Percentiles rank a stretch among this genome's conserved stretches.
These are phyloP conservation scores for Penicillium italicum DNA, from an alignment of 2,329 filamentous ascomycete species.

Conservation along the genomic window DNA sequence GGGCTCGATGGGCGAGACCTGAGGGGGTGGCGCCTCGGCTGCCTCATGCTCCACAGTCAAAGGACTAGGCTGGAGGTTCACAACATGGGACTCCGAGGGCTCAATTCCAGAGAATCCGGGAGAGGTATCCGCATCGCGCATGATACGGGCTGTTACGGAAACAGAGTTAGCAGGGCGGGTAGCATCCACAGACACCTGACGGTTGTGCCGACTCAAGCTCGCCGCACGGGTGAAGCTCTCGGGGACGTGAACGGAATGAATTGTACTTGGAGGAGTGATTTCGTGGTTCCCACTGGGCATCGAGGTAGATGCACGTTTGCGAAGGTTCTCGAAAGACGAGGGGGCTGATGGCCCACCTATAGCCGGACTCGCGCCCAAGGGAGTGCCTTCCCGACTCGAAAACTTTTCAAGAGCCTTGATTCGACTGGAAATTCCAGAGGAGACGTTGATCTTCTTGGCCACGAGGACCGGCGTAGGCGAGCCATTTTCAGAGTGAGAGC, in stretches of 20 bases:
- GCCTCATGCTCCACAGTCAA: constrained; percentile 64
- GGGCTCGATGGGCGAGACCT: constrained; percentile 17
- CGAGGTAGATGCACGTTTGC: constrained; percentile 42
- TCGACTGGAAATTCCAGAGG: constrained; percentile 85
- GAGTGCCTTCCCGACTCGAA: constrained; percentile 47
- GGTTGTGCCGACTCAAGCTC: constrained; percentile 30
- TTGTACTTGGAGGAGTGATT: constrained; percentile 22
- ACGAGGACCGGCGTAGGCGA: constrained; percentile 47
- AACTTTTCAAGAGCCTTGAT: constrained; percentile 91
- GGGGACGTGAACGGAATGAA: constrained; percentile 25
- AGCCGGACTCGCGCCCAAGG: constrained; percentile 27
- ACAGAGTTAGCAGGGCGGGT: constrained; percentile 61
- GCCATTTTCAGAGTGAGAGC: constrained; percentile 32
- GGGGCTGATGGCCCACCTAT: constrained; percentile 56
- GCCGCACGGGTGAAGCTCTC: constrained; percentile 31
- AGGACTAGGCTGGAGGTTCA: constrained; percentile 54
- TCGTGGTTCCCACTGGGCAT: constrained; percentile 27
- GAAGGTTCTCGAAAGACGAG: constrained; percentile 53
- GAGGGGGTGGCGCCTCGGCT: constrained; percentile 31
- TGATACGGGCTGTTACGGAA: constrained; percentile 82
- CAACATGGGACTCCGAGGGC: constrained; percentile 28
- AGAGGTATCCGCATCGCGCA: constrained; percentile 58
- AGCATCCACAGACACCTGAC: constrained; percentile 21
- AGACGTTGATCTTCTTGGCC: constrained; percentile 75
- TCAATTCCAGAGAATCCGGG: constrained; percentile 28